These are phyloP conservation scores for Stenogyne calaminthoides DNA, from an alignment of 305 asterid genomes.

Conservation along the genomic window DNA sequence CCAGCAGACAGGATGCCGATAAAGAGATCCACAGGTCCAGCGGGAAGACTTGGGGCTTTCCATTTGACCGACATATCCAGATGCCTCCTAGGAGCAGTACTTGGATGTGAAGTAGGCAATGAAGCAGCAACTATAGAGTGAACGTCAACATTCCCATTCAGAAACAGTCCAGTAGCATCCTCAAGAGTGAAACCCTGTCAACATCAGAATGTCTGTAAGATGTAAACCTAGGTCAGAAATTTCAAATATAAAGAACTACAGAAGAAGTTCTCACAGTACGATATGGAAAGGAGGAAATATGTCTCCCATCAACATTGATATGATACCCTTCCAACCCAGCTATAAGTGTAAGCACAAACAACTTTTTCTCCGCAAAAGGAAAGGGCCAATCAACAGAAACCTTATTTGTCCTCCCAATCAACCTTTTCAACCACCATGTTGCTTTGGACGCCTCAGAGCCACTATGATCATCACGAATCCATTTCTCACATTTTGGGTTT, in stretches of 20 bases:
- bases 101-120: conserved; percentile 83
- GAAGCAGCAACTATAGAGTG: conserved; percentile 80
- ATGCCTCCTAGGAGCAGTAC: conserved; percentile 72
- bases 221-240: conserved; percentile 23
- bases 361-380: conserved; percentile 79
- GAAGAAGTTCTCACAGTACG: conserved; percentile 65
- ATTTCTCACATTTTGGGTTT: conserved; percentile 89
- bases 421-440: conserved; percentile 90
- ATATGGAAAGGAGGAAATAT: conserved; percentile 80
- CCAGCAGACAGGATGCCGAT: conserved; percentile 97
- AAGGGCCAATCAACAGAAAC: conserved; percentile 84
- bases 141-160: conserved; percentile 78
- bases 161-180: conserved; percentile 83
- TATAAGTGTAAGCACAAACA: conserved; percentile 82
- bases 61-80: conserved; percentile 73
- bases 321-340: conserved; percentile 95
- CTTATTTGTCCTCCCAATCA: conserved; percentile 80
- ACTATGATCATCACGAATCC: conserved; percentile 85
- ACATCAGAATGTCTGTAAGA: conserved; percentile 28
- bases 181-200: conserved; percentile 85
- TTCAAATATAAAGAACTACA: background rate
- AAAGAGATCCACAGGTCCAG: conserved; percentile 76
- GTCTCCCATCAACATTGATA: conserved; percentile 84
- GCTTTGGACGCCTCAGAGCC: conserved; percentile 77
- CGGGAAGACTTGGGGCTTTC: conserved; percentile 75